Evolutionary conservation across 495 filamentous ascomycete genomes (phyloP).

Genomic region (Amniculicola lignicola): DNA sequence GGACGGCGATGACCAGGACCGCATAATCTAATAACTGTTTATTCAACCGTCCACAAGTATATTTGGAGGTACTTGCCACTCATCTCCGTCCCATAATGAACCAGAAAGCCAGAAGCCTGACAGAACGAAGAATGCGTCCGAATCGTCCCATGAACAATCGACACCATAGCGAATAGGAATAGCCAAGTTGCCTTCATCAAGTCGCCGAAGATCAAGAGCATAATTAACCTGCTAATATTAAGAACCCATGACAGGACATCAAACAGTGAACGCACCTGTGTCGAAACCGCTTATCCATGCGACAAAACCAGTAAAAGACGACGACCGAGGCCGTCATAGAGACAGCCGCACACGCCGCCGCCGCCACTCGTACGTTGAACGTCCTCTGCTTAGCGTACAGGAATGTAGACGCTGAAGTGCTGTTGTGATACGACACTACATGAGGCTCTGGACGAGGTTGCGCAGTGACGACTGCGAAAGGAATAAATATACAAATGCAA

Average conservation of each 20-base stretch:
- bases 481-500: background rate
- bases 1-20: constrained; percentile 66
- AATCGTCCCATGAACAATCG: constrained; percentile 47
- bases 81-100: constrained; percentile 62
- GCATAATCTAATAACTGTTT: constrained; percentile 54
- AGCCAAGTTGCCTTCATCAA: constrained; percentile 66
- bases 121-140: constrained; percentile 56
- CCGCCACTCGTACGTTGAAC: constrained; percentile 33
- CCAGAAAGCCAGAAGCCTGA: constrained; percentile 64
- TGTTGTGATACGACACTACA: background rate
- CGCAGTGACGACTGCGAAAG: background rate
- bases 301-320: constrained; percentile 68
- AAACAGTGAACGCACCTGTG: constrained; percentile 58
- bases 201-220: constrained; percentile 67
- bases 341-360: constrained; percentile 45
- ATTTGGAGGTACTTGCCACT: constrained; percentile 47
- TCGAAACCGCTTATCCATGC: constrained; percentile 70
- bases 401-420: constrained; percentile 5
- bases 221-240: constrained; percentile 15
- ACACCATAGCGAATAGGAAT: constrained; percentile 58
- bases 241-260: background rate
- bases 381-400: constrained; percentile 25
- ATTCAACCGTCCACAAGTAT: background rate
- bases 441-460: background rate
- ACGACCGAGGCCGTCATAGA: constrained; percentile 52